phyloP scores from a whole-genome alignment of 371 early-diverging fungal species.

The Rhizopus sp. region DNA sequence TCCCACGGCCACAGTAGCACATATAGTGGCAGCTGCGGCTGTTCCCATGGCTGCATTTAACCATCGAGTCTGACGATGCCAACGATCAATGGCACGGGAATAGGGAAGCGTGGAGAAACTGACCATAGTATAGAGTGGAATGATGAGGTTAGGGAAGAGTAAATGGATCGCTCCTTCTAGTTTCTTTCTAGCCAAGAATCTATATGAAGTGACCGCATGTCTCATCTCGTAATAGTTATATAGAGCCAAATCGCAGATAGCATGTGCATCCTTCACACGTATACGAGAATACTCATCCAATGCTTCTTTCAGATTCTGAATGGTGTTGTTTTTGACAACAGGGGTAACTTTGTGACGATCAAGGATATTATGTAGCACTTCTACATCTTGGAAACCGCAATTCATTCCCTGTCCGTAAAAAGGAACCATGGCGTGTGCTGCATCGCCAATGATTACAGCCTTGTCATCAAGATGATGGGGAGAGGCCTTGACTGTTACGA shows the following conservation, averaged over 20 bases:
- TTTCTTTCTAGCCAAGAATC: constrained; percentile 75
- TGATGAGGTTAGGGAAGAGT: constrained; percentile 68
- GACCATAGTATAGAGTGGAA: constrained; percentile 97
- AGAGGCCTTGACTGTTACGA: constrained; percentile 83
- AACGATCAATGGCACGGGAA: constrained; percentile 65
- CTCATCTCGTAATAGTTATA: constrained; percentile 97
- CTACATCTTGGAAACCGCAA: constrained; percentile 95
- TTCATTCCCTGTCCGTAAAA: constrained; percentile 98
- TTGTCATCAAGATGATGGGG: constrained; percentile 84
- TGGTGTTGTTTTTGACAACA: constrained; percentile 6
- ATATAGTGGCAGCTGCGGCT: constrained; percentile 13
- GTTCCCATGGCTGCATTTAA: constrained; percentile 32
- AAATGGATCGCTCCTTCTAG: constrained; percentile 79
- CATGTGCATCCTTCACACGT: constrained; percentile 81
- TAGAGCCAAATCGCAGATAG: constrained; percentile 95
- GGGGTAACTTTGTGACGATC: constrained; percentile 53
- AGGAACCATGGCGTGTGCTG: constrained; percentile 98
- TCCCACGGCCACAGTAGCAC: constrained; percentile 7
- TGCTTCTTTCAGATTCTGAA: constrained; percentile 52
- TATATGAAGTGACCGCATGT: constrained; percentile 70
- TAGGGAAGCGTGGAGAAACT: constrained; percentile 91
- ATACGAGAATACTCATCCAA: constrained; percentile 71
- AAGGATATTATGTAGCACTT: constrained; percentile 72
- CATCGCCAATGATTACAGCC: constrained; percentile 90
- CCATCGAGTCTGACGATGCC: constrained; percentile 62